Evolutionary conservation across 371 early-diverging fungal species (phyloP).

Genomic region (Mortierella sp.): DNA sequence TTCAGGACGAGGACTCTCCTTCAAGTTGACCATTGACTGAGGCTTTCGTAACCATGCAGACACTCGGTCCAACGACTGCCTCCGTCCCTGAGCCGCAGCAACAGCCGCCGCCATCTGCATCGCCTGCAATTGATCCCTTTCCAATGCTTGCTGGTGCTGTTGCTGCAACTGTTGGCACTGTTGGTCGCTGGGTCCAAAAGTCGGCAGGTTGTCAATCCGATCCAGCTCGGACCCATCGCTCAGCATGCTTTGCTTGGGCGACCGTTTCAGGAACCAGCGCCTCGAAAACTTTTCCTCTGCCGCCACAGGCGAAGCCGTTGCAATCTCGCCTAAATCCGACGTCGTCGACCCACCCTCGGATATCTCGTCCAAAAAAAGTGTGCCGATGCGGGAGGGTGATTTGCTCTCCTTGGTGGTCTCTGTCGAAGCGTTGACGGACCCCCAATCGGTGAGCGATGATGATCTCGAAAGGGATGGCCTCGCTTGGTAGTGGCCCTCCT

Average conservation of each 20-base stretch:
- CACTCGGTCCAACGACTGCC: conserved; percentile 39
- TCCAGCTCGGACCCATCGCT: conserved; percentile 54
- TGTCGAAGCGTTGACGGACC: conserved; percentile 16
- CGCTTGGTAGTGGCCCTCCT: neutral
- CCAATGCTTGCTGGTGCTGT: neutral
- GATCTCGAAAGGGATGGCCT: conserved; percentile 33
- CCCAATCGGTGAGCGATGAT: conserved; percentile 41
- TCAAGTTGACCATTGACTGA: conserved; percentile 40
- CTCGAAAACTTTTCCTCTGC: conserved; percentile 21
- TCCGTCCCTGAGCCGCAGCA: conserved; percentile 15
- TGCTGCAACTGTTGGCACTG: neutral
- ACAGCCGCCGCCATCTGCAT: neutral
- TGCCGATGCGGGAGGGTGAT: conserved; percentile 25
- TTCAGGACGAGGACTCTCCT: conserved; percentile 23
- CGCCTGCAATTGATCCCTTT: neutral
- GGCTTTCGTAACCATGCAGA: conserved; percentile 47
- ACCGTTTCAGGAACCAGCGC: conserved; percentile 36
- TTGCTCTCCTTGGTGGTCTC: conserved; percentile 31
- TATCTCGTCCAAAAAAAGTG: conserved; percentile 24
- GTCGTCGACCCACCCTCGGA: conserved; percentile 27
- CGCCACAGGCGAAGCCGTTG: neutral
- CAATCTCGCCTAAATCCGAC: conserved; percentile 20
- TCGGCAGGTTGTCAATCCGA: conserved; percentile 43
- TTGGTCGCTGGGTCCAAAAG: conserved; percentile 10
- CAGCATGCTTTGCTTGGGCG: conserved; percentile 36